These are phyloP conservation scores for Candida tunisiensis DNA, from an alignment of 1,139 yeast species.

Conservation along the genomic window DNA sequence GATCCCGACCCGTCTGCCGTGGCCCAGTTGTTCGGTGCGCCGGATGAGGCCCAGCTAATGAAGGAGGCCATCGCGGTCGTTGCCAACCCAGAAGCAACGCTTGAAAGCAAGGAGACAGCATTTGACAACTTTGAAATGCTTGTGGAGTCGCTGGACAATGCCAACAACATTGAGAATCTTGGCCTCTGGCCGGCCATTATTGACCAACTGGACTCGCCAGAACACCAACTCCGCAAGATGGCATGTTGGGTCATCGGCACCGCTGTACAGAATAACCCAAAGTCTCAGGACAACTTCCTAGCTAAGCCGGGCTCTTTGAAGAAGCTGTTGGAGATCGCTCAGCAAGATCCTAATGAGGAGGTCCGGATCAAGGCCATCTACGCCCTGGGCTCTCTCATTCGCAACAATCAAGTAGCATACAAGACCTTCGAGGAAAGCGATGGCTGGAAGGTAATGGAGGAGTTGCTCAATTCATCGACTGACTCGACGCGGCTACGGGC, in stretches of 20 bases:
- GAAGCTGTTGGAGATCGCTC: constrained; percentile 9
- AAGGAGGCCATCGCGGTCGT: constrained; percentile 51
- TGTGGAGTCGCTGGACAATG: constrained; percentile 86
- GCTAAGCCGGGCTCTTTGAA: constrained; percentile 10
- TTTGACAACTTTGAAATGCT: constrained; percentile 89
- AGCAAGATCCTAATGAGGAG: constrained; percentile 12
- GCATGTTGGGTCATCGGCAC: constrained; percentile 74
- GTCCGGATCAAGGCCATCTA: constrained; percentile 47
- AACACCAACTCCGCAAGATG: constrained; percentile 31
- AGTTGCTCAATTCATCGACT: no score
- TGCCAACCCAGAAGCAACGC: constrained; percentile 38
- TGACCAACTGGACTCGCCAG: constrained; percentile 28
- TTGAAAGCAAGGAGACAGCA: constrained; percentile 50
- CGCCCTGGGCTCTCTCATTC: constrained; percentile 59
- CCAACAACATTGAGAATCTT: constrained; percentile 76
- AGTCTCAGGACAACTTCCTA: constrained; percentile 41
- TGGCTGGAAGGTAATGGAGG: no score
- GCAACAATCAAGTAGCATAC: constrained; percentile 50
- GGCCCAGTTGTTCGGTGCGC: constrained; percentile 65
- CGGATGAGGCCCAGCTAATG: constrained; percentile 82
- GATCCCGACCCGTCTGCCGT: constrained; percentile 62
- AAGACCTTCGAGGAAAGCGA: constrained; percentile 32
- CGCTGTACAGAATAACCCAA: constrained; percentile 81
- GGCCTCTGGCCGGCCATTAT: constrained; percentile 64
- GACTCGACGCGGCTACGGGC: no score